These are phyloP conservation scores for Eremomyces bilateralis DNA, from an alignment of 495 filamentous ascomycete genomes.

Conservation along the genomic window DNA sequence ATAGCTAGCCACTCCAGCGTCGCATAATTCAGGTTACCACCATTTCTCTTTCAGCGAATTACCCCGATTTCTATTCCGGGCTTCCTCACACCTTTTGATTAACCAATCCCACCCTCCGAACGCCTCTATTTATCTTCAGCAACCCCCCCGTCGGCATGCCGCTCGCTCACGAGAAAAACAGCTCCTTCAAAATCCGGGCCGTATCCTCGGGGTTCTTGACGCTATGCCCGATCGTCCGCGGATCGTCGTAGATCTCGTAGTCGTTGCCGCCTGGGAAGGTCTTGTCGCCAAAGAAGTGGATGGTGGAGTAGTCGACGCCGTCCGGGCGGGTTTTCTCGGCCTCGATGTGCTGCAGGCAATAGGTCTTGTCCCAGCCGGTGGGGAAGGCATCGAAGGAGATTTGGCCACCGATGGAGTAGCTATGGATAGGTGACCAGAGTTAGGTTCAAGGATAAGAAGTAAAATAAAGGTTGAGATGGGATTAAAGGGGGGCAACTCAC, in stretches of 20 bases:
- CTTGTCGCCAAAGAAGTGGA: slow-evolving; percentile 99
- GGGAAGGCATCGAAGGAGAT: slow-evolving; percentile 98
- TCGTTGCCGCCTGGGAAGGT: slow-evolving; percentile 76
- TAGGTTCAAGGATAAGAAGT: not conserved
- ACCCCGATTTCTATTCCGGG: no score
- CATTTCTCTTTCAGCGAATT: no score
- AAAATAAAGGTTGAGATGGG: slow-evolving; percentile 2
- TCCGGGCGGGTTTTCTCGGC: slow-evolving; percentile 46
- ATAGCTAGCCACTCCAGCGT: no score
- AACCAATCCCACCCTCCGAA: no score
- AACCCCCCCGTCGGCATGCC: no score
- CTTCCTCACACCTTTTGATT: no score
- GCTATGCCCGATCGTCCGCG: slow-evolving; percentile 60
- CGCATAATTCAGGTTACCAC: no score
- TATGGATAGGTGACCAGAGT: slow-evolving; percentile 14
- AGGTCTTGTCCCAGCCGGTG: slow-evolving; percentile 96
- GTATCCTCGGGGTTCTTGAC: slow-evolving; percentile 71
- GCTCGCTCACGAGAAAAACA: no score
- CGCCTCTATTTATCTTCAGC: no score
- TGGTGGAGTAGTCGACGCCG: slow-evolving; percentile 56
- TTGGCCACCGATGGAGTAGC: slow-evolving; percentile 84
- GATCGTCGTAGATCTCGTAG: slow-evolving; percentile 73
- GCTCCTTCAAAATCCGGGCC: slow-evolving; percentile 45
- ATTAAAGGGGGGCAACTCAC: slow-evolving; percentile 27
- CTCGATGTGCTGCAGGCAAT: slow-evolving; percentile 73